Evolutionary conservation across 1,284 basidiomycete species (phyloP).

Genomic region (Rhodotorula sp.): DNA sequence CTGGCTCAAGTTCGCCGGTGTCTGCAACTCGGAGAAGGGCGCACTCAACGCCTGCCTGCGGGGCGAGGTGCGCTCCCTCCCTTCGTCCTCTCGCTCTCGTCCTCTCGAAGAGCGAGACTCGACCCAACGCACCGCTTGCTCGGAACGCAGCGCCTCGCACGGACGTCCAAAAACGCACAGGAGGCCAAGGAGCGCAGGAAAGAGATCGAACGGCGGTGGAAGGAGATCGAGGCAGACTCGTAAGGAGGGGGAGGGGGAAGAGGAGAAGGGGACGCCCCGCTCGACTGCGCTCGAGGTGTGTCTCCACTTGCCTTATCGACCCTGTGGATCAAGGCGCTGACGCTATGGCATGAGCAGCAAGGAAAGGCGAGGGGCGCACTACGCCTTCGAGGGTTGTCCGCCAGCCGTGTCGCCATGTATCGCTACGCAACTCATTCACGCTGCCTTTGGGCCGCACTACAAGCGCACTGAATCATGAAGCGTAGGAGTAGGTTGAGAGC

Average conservation of each 20-base stretch:
- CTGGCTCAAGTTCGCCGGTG: slow-evolving; percentile 31
- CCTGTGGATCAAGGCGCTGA: neutral
- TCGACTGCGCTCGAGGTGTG: neutral
- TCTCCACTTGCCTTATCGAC: neutral
- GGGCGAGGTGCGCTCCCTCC: slow-evolving; percentile 33
- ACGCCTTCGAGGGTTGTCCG: neutral
- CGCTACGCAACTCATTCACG: neutral
- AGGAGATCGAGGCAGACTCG: slow-evolving; percentile 35
- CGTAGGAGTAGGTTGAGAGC: too few species aligned
- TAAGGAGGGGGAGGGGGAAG: neutral
- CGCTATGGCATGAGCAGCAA: too few species aligned
- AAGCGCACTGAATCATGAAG: too few species aligned
- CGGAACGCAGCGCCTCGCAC: slow-evolving; percentile 17
- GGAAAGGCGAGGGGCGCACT: neutral
- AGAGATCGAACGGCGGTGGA: slow-evolving; percentile 31
- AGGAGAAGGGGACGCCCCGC: neutral
- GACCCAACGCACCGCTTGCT: neutral
- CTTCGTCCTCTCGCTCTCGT: neutral
- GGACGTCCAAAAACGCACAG: slow-evolving; percentile 27
- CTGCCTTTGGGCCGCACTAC: too few species aligned
- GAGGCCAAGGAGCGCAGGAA: slow-evolving; percentile 28
- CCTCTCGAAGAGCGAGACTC: neutral
- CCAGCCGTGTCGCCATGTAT: neutral
- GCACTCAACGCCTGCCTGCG: slow-evolving; percentile 39
- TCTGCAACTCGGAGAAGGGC: slow-evolving; percentile 38